phyloP scores from a whole-genome alignment of 345 rosid genomes.

The Firmiana major region DNA sequence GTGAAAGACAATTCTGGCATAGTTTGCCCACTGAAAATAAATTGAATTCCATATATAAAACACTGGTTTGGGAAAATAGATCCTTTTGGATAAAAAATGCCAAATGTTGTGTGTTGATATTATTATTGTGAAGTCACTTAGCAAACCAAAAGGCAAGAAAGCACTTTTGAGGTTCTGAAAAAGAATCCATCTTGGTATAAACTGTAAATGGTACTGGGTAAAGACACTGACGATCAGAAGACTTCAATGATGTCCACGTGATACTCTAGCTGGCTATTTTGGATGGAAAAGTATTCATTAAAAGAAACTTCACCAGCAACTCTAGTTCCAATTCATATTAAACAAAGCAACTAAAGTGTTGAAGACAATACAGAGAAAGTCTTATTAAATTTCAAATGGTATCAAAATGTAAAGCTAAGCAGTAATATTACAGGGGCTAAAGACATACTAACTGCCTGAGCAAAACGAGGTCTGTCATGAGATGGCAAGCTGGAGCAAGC shows the following conservation, averaged over 20 bases:
- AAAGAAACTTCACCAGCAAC: not conserved
- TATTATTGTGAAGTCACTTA: not conserved
- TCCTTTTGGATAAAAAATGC: not conserved
- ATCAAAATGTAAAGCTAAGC: not conserved
- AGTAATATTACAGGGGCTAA: not conserved
- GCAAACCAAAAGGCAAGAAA: not conserved
- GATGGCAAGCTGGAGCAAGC: constrained; percentile 67
- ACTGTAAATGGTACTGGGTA: not conserved
- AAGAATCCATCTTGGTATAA: constrained; percentile 4
- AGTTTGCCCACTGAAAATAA: not conserved
- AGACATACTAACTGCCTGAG: constrained; percentile 88
- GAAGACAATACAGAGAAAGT: not conserved
- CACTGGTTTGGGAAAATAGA: not conserved
- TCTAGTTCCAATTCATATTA: not conserved
- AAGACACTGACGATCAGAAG: not conserved
- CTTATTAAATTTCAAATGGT: not conserved
- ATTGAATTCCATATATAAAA: not conserved
- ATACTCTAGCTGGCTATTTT: not conserved
- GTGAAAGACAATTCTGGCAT: not conserved
- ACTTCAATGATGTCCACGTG: not conserved
- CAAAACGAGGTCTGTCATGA: constrained; percentile 71
- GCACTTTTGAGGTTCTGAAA: not conserved
- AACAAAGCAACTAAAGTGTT: not conserved
- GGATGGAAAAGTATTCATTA: not conserved
- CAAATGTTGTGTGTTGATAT: not conserved